Conservation (phyloP, 768 basidiomycete species). For the Pluteus cervinus region DNA sequence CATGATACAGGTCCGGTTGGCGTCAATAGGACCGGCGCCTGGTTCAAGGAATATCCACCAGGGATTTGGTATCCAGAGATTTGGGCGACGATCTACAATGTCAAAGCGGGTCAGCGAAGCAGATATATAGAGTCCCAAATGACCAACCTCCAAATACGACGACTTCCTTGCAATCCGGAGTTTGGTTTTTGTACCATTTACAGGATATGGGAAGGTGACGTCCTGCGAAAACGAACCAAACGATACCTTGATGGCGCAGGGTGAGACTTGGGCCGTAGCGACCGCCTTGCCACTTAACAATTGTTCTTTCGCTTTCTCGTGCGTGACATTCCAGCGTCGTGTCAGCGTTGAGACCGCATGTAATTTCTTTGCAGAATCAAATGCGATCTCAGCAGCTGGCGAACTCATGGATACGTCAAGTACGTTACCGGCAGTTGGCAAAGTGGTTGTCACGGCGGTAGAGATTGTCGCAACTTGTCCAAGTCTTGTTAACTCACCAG, state of each 20-base stretch:
- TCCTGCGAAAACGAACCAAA: conserved; percentile 18
- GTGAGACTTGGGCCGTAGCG: conserved; percentile 17
- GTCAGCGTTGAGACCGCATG: conserved; percentile 9
- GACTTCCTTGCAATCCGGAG: conserved; percentile 48
- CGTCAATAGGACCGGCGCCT: conserved; percentile 20
- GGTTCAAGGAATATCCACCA: conserved; percentile 15
- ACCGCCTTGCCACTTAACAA: conserved; percentile 14
- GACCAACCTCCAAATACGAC: conserved; percentile 26
- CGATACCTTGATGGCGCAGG: conserved; percentile 23
- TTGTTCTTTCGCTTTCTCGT: conserved; percentile 11
- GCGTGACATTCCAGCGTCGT: conserved; percentile 14
- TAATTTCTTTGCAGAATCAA: conserved; percentile 5
- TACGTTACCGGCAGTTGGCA: too few species aligned
- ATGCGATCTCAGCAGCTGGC: too few species aligned
- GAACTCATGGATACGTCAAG: too few species aligned
- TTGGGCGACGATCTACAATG: conserved; percentile 21
- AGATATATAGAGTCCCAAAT: too few species aligned
- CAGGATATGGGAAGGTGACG: conserved; percentile 37
- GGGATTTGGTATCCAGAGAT: conserved; percentile 11
- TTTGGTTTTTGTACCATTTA: conserved; percentile 29
- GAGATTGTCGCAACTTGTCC: neutral
- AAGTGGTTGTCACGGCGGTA: neutral
- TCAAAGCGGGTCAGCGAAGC: conserved; percentile 9
- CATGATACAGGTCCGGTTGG: conserved; percentile 11
- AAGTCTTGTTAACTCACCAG: conserved; percentile 4